Conservation (phyloP, 2,329 filamentous ascomycete genomes). For the Calonectria leucothoes region DNA sequence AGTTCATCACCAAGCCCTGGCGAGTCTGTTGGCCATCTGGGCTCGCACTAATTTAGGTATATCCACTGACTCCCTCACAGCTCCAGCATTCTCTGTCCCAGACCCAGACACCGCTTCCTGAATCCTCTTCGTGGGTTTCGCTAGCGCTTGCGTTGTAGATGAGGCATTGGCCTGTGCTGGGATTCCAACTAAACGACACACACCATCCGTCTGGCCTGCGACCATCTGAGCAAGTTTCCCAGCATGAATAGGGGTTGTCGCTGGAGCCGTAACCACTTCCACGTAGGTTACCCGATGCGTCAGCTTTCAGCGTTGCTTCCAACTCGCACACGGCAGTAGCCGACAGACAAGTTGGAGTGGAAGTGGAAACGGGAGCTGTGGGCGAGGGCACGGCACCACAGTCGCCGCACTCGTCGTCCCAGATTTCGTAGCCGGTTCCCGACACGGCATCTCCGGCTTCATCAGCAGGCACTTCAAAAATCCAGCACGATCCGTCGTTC, state of each 20-base stretch:
- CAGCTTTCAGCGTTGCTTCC: background rate
- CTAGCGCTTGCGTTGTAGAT: background rate
- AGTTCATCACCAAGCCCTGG: background rate
- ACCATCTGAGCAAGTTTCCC: background rate
- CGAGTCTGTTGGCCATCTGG: too few species aligned
- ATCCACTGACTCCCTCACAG: background rate
- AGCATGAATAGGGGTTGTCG: background rate
- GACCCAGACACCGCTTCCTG: constrained; percentile 30
- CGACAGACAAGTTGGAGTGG: background rate
- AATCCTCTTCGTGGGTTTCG: background rate
- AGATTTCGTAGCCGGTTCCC: background rate
- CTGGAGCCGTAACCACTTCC: background rate
- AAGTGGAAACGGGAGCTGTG: background rate
- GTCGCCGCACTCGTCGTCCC: background rate
- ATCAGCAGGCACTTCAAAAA: background rate
- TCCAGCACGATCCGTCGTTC: background rate
- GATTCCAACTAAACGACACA: background rate
- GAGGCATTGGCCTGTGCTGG: background rate
- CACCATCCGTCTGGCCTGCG: background rate
- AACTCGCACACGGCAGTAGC: background rate
- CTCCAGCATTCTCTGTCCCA: background rate
- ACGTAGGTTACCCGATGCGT: background rate
- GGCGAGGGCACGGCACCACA: background rate
- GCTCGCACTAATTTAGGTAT: background rate
- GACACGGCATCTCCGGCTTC: background rate